Percentiles rank a stretch among this genome's conserved stretches.
Evolutionary conservation across 1,284 basidiomycete genomes (phyloP).

Genomic region (Ganoderma leucocontextum): DNA sequence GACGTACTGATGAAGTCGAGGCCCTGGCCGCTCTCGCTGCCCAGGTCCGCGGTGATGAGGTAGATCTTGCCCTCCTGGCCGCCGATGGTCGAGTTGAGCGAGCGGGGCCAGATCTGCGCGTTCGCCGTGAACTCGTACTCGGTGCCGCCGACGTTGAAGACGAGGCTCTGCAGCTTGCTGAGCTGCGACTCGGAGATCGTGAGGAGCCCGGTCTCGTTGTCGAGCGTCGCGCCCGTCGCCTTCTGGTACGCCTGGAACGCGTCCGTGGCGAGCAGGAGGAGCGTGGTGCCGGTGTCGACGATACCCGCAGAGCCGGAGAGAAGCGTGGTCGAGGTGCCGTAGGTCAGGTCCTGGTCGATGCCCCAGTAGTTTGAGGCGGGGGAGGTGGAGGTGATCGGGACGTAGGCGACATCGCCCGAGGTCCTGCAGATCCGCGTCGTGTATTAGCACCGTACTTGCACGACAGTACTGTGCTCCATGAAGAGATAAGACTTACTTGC

Average conservation of each 20-base stretch:
- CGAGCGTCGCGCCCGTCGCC: slow-evolving; percentile 60
- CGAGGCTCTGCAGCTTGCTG: slow-evolving; percentile 58
- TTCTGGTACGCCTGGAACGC: slow-evolving; percentile 55
- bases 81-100: slow-evolving; percentile 59
- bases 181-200: slow-evolving; percentile 61
- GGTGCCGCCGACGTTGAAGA: slow-evolving; percentile 57
- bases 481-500: background rate
- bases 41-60: slow-evolving; percentile 57
- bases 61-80: slow-evolving; percentile 59
- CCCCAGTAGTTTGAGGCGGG: slow-evolving; percentile 62
- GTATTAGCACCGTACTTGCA: background rate
- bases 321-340: slow-evolving; percentile 48
- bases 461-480: too few relatives aligned
- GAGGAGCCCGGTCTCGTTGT: slow-evolving; percentile 64
- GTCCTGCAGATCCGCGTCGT: slow-evolving; percentile 38
- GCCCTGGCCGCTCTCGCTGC: slow-evolving; percentile 47
- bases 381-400: slow-evolving; percentile 58
- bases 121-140: slow-evolving; percentile 59
- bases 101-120: slow-evolving; percentile 68
- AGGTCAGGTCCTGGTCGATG: slow-evolving; percentile 58
- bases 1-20: slow-evolving; percentile 49
- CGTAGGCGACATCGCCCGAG: slow-evolving; percentile 55
- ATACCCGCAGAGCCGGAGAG: slow-evolving; percentile 55
- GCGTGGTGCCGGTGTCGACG: slow-evolving; percentile 64
- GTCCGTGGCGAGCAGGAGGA: slow-evolving; percentile 52